Evolutionary conservation across 2,329 filamentous ascomycete genomes (phyloP).

Genomic region (Coccinonectria pachysandricola): DNA sequence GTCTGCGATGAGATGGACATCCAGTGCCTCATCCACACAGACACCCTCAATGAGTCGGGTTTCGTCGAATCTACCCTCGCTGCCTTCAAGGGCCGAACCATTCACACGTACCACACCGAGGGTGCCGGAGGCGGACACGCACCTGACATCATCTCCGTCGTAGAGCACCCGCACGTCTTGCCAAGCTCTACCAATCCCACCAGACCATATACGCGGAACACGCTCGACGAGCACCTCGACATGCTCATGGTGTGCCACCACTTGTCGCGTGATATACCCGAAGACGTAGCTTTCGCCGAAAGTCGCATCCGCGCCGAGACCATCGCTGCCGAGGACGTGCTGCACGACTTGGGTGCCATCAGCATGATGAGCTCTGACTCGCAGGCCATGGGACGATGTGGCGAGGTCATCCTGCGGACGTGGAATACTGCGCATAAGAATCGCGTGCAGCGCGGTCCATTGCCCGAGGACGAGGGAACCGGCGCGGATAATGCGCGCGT

Average conservation of each 20-base stretch:
- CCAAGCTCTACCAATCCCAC: constrained; percentile 90
- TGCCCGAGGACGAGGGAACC: constrained; percentile 69
- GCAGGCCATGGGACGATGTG: constrained; percentile 93
- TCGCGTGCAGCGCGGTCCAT: constrained; percentile 67
- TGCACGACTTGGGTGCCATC: constrained; percentile 90
- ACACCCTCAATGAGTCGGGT: constrained; percentile 94
- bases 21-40: constrained; percentile 89
- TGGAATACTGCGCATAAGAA: constrained; percentile 99
- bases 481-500: constrained; percentile 84
- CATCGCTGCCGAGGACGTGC: constrained; percentile 90
- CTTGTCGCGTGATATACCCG: constrained; percentile 80
- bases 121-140: constrained; percentile 91
- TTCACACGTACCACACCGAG: constrained; percentile 96
- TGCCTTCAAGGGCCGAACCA: constrained; percentile 77
- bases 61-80: constrained; percentile 86
- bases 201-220: constrained; percentile 81
- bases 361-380: constrained; percentile 96
- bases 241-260: constrained; percentile 99
- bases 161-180: constrained; percentile 79
- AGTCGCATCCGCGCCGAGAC: constrained; percentile 90
- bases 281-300: constrained; percentile 93
- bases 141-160: constrained; percentile 89
- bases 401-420: constrained; percentile 83
- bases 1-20: constrained; percentile 89
- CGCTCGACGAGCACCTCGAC: constrained; percentile 89